phyloP scores from a whole-genome alignment of 2,329 filamentous ascomycete genomes.

The Trichoderma polysporum region DNA sequence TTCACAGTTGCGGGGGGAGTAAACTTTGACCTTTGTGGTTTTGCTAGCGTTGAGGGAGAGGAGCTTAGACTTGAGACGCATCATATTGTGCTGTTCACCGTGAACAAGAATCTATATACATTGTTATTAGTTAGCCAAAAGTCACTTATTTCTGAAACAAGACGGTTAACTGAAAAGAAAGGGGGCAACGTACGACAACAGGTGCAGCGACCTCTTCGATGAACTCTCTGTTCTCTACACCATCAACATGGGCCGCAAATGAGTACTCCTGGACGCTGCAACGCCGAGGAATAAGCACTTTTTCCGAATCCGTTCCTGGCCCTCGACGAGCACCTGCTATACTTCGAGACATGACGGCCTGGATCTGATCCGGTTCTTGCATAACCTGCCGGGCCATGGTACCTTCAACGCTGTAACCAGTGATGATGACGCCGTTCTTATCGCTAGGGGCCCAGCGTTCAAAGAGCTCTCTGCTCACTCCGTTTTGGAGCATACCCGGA shows the following conservation, averaged over 20 bases:
- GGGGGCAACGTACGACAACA: slow-evolving; percentile 71
- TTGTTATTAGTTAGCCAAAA: background rate
- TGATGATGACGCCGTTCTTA: slow-evolving; percentile 98
- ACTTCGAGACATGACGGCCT: slow-evolving; percentile 82
- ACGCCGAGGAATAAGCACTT: slow-evolving; percentile 84
- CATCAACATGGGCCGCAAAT: slow-evolving; percentile 96
- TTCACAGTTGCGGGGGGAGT: slow-evolving; percentile 90
- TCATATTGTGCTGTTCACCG: slow-evolving; percentile 97
- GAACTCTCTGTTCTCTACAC: slow-evolving; percentile 92
- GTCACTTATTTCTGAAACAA: background rate
- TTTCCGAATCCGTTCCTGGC: slow-evolving; percentile 73
- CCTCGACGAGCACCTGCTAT: slow-evolving; percentile 60
- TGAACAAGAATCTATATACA: slow-evolving; percentile 80
- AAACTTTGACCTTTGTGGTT: slow-evolving; percentile 82
- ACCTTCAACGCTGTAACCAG: slow-evolving; percentile 95
- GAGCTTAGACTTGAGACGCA: slow-evolving; percentile 90
- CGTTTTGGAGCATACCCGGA: slow-evolving; percentile 97
- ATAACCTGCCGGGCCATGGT: slow-evolving; percentile 97
- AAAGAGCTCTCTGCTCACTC: slow-evolving; percentile 86
- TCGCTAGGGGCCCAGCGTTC: slow-evolving; percentile 96
- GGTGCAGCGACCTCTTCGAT: slow-evolving; percentile 92
- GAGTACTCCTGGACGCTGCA: slow-evolving; percentile 94
- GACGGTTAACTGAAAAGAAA: background rate
- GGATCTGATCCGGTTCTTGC: slow-evolving; percentile 91
- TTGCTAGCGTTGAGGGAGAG: slow-evolving; percentile 87